Percentiles rank a stretch among this genome's conserved stretches.
These are phyloP conservation scores for Fusarium udum DNA, from an alignment of 2,329 filamentous ascomycete species.

Conservation along the genomic window DNA sequence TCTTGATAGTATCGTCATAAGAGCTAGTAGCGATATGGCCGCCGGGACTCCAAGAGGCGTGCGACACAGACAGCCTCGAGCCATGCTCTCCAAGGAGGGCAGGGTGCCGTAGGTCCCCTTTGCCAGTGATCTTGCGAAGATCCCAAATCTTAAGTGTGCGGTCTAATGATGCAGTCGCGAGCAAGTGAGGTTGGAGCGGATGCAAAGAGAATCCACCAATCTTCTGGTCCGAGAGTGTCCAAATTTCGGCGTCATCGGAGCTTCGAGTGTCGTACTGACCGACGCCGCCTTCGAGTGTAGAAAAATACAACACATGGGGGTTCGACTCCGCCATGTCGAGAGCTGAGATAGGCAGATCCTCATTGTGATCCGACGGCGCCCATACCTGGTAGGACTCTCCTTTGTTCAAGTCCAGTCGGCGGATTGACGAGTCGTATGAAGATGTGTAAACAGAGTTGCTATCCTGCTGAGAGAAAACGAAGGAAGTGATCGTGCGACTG, in stretches of 20 bases:
- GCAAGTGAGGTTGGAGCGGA: constrained; percentile 79
- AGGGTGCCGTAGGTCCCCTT: constrained; percentile 68
- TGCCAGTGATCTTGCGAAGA: constrained; percentile 77
- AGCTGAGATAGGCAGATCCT: constrained; percentile 83
- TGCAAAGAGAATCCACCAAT: constrained; percentile 93
- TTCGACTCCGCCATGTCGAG: constrained; percentile 80
- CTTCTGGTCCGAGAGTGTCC: constrained; percentile 87
- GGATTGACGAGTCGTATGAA: constrained; percentile 93
- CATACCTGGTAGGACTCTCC: constrained; percentile 84
- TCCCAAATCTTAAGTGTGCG: constrained; percentile 94
- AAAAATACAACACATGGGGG: constrained; percentile 82
- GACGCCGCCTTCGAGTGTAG: constrained; percentile 82
- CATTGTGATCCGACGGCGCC: constrained; percentile 73
- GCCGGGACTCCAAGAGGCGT: constrained; percentile 86
- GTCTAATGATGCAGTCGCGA: constrained; percentile 91
- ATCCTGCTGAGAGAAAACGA: constrained; percentile 79
- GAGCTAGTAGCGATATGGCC: constrained; percentile 91
- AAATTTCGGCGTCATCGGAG: constrained; percentile 68
- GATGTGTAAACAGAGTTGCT: constrained; percentile 81
- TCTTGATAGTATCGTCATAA: constrained; percentile 95
- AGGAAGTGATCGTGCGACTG: constrained; percentile 84
- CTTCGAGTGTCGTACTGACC: constrained; percentile 83
- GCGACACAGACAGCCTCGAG: constrained; percentile 86
- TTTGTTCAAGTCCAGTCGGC: constrained; percentile 84
- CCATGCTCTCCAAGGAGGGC: constrained; percentile 81